Base-by-base conservation (phyloP, 192 early-diverging fungal species). In the Lobosporangium transversale region DNA sequence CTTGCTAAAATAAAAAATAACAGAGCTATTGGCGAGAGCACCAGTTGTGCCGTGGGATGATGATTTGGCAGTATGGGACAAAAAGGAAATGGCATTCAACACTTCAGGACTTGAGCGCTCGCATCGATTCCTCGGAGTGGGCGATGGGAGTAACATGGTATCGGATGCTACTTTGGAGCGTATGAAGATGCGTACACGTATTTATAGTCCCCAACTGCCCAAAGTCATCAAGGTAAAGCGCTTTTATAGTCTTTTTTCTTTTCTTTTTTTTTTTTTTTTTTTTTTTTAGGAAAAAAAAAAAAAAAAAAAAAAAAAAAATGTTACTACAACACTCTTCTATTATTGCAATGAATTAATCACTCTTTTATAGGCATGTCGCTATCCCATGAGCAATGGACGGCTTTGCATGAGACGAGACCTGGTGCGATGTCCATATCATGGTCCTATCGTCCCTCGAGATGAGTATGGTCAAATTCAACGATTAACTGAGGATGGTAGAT, bases 341-440 rank as follows among this genome's bases (percentile, higher is more conserved):
- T 8, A 53, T 17, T 30, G 15, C 2, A 50, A 51, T 6, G 10
- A 17, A 6, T 31, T 36, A 3, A 32, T 17, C 15, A 29, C 26
- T 4, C 33, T 30, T n/a, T 51, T 50, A 45, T 53, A 84, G 84
- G 87, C 87, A 2, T 92, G 90, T 50, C 81, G 87, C 12, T 86
- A 83, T 18, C 89, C 90, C 18, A 64, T 92, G 40, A 81, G 78
- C 21, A 87, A 80, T 57, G 89, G 90, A 9, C 69, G 75, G 40
- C 78, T 92, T 23, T 92, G 90, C 53, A 84, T 84, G 26, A 73
- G 90, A 11, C 81, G 86, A 20, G 90, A 92, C 57, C 65, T 92
- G 35, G 80, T 87, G 2, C 85, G 83, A 24, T 92, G 90, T 58
- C 90, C 90, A 9, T 88, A 87, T 42, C 90, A 92, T 65, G 90